A percentile compares a stretch with the other conserved stretches of the same genome.
Conservation (phyloP, 352 stramenopile species). For the Pelagophyceae sp. region DNA sequence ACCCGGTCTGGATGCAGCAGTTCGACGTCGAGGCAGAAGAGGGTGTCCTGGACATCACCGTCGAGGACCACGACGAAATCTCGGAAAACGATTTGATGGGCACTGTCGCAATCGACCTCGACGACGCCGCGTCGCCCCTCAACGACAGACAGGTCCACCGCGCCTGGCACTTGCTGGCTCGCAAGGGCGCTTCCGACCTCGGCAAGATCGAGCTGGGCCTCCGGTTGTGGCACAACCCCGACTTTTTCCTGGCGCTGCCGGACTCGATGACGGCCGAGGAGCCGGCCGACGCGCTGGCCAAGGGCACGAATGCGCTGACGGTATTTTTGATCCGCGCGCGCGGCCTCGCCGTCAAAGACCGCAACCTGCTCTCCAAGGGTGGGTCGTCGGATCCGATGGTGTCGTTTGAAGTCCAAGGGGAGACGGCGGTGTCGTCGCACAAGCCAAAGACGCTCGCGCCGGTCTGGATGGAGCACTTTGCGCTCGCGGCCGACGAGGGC, state of each 20-base stretch:
- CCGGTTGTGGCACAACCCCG: slow-evolving; percentile 7
- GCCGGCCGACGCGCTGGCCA: background rate
- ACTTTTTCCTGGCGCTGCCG: background rate
- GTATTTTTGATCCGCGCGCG: background rate
- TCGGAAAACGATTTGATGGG: background rate
- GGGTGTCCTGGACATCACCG: background rate
- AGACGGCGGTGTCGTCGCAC: background rate
- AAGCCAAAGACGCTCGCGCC: background rate
- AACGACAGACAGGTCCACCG: no score
- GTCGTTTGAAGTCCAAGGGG: background rate
- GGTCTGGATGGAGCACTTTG: background rate
- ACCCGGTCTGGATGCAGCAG: slow-evolving; percentile 2
- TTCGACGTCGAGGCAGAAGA: background rate
- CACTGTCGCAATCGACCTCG: background rate
- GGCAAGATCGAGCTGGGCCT: background rate
- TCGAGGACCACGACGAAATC: background rate
- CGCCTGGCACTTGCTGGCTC: no score
- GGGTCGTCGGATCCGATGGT: background rate
- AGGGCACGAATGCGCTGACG: no score
- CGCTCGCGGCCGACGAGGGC: background rate
- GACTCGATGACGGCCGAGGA: background rate
- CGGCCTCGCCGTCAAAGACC: background rate
- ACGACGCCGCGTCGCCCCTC: no score
- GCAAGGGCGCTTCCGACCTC: background rate
- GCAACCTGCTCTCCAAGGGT: background rate